These are phyloP conservation scores for Volvariella volvacea DNA, from an alignment of 1,284 basidiomycete species.

Conservation along the genomic window DNA sequence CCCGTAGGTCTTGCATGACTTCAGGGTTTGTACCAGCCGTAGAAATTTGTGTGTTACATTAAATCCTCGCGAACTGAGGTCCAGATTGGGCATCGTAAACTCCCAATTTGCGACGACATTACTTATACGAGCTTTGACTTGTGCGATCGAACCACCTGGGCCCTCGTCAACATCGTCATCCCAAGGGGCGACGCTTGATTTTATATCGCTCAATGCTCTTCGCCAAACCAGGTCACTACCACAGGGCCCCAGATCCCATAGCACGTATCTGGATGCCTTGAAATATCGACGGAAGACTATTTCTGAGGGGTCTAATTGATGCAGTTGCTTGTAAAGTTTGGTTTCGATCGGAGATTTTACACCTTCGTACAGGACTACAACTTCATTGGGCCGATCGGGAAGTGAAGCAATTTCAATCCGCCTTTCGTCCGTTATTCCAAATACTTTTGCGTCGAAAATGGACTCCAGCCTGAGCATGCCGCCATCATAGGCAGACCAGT, in stretches of 20 bases:
- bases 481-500: constrained; percentile 22
- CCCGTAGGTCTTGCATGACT: constrained; percentile 42
- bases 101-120: constrained; percentile 47
- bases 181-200: constrained; percentile 17
- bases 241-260: constrained; percentile 51
- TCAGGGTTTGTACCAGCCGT: constrained; percentile 50
- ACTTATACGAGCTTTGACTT: constrained; percentile 23
- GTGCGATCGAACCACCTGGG: constrained; percentile 12
- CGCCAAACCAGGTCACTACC: constrained; percentile 64
- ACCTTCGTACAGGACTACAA: constrained; percentile 38
- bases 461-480: constrained; percentile 32
- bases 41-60: constrained; percentile 63
- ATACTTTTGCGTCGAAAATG: constrained; percentile 29
- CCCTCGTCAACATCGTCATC: constrained; percentile 28
- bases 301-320: constrained; percentile 30
- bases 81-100: constrained; percentile 53
- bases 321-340: constrained; percentile 25
- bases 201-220: constrained; percentile 36
- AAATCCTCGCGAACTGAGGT: constrained; percentile 43
- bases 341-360: constrained; percentile 17
- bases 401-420: constrained; percentile 22
- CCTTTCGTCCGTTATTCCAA: constrained; percentile 23
- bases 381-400: constrained; percentile 30
- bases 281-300: constrained; percentile 32
- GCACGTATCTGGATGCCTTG: constrained; percentile 35